Conservation (phyloP, 2,329 filamentous ascomycete genomes). For the Polychaeton citri region DNA sequence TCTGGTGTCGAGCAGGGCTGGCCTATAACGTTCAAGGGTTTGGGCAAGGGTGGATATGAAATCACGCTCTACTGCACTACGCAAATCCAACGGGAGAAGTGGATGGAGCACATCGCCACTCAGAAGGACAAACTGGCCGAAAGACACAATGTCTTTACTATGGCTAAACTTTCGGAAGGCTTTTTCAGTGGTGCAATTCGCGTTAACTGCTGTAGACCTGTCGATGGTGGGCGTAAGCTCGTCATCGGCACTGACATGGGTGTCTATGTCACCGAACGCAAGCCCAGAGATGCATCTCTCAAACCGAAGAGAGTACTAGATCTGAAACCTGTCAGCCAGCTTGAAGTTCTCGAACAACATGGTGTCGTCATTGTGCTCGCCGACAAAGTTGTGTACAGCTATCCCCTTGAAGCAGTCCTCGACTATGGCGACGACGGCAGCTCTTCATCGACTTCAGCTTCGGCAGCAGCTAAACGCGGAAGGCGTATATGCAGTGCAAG, state of each 20-base stretch:
- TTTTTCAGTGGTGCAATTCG: conserved; percentile 84
- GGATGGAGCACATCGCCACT: conserved; percentile 87
- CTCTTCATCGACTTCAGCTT: conserved; percentile 29
- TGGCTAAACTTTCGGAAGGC: conserved; percentile 60
- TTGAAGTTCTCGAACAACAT: conserved; percentile 93
- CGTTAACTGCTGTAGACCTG: conserved; percentile 89
- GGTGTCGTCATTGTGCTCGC: conserved; percentile 79
- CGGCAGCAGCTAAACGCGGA: conserved; percentile 65
- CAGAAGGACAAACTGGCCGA: conserved; percentile 80
- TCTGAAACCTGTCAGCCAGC: conserved; percentile 75
- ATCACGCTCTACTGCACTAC: conserved; percentile 78
- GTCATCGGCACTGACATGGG: conserved; percentile 91
- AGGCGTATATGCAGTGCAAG: conserved; percentile 98
- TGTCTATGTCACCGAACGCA: conserved; percentile 83
- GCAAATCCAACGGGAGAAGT: conserved; percentile 79
- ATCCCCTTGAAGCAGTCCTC: conserved; percentile 63
- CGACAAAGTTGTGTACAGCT: conserved; percentile 86
- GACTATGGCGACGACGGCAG: conserved; percentile 54
- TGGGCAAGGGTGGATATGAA: conserved; percentile 92
- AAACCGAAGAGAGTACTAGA: conserved; percentile 77
- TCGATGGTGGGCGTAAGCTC: conserved; percentile 88
- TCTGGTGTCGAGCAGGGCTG: conserved; percentile 57
- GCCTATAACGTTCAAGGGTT: conserved; percentile 90
- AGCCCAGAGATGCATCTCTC: conserved; percentile 61
- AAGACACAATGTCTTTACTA: conserved; percentile 56